Evolutionary conservation across 2,329 filamentous ascomycete species (phyloP), one percentile per base, ranked within the genome.

Genomic region (Ophidiomyces ophidiicola): DNA sequence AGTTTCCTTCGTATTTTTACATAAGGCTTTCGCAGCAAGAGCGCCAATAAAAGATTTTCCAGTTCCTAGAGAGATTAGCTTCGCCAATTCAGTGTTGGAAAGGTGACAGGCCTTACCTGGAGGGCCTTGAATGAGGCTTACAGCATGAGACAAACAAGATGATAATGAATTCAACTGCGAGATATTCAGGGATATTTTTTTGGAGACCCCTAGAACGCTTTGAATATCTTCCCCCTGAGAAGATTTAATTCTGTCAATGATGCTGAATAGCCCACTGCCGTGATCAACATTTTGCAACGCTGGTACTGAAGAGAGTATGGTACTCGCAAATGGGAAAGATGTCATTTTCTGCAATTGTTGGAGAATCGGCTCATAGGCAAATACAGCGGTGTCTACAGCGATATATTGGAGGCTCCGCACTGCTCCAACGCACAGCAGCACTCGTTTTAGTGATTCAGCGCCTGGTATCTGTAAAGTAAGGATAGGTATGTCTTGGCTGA

Each of bases 31-130:
- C 0, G 73, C 70, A 1, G 78, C 61, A 2, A 80, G 58, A 0
- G 79, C 74, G 0, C 82, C 82, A 2, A 83, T 70, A 45, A 82
- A 82, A 0, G 79, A 83, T 47, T 87, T 83, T 0, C 80, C 79
- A 0, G 79, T 83, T 0, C 77, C 4, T 81, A 60, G n/a, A n/a
- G n/a, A n/a, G n/a, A n/a, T n/a, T n/a, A n/a, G n/a, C n/a, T n/a
- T n/a, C n/a, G 1, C 74, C 69, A 6, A 80, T 54, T 24, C 67
- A 64, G 1, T 67, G 62, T 12, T 48, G 35, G 23, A 41, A 14
- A 10, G 15, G 7, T 28, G 11, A 12, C n/a, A 26, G n/a, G n/a
- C n/a, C 60, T 45, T 59, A 72, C 73, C 78, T 43, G 80, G 80
- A 1, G 80, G 80, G 0, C 80, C 80, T 60, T 82, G 79, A 3